phyloP scores from a whole-genome alignment of 345 rosid genomes.

The Rhodomyrtus tomentosa region DNA sequence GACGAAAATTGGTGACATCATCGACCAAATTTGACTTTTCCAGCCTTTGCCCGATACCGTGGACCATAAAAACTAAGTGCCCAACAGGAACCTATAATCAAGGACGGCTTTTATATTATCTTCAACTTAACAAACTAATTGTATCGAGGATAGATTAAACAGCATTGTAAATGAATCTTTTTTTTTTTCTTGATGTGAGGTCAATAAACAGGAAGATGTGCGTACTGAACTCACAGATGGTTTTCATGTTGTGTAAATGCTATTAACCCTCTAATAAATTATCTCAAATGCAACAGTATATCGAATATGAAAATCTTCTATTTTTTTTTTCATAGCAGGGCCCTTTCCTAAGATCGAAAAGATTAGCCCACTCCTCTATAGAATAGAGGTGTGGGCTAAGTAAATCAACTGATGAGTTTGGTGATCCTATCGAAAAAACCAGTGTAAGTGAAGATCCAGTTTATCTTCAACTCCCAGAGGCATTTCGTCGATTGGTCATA shows the following conservation, averaged over 20 bases:
- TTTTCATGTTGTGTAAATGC: background rate
- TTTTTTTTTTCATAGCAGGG: too few species aligned
- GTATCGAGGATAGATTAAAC: background rate
- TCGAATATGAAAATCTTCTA: background rate
- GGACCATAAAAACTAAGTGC: constrained; percentile 97
- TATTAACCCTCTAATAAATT: background rate
- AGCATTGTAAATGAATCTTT: background rate
- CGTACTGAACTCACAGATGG: background rate
- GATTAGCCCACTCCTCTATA: too few species aligned
- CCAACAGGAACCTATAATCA: constrained; percentile 79
- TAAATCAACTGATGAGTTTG: too few species aligned
- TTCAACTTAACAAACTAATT: constrained; percentile 1
- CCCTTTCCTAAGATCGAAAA: too few species aligned
- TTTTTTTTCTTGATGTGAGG: background rate
- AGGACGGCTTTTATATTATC: background rate
- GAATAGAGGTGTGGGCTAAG: too few species aligned
- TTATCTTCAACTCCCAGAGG: too few species aligned
- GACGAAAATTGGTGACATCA: constrained; percentile 84
- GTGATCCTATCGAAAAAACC: too few species aligned
- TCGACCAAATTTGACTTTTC: constrained; percentile 97
- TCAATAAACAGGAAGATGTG: background rate
- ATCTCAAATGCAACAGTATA: background rate
- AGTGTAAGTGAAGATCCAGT: too few species aligned
- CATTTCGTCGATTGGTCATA: too few species aligned
- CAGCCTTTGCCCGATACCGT: constrained; percentile 95